These are phyloP conservation scores for Grammothele lineata DNA, from an alignment of 768 basidiomycete species.

Conservation along the genomic window DNA sequence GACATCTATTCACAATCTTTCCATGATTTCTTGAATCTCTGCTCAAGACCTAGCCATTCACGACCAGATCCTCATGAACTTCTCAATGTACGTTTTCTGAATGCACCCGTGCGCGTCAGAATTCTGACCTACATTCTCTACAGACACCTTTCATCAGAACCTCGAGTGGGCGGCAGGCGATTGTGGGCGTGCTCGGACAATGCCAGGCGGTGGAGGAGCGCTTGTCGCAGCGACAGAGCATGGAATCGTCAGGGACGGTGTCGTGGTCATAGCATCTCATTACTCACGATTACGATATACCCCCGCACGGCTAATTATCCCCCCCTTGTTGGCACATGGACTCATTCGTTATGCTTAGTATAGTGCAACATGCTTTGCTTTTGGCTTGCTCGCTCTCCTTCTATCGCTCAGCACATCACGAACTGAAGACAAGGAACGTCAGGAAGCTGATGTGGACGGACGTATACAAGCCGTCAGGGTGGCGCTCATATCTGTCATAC, in stretches of 20 bases:
- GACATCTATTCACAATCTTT: slow-evolving; percentile 62
- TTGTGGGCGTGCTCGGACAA: slow-evolving; percentile 60
- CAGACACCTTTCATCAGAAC: slow-evolving; percentile 65
- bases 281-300: slow-evolving; percentile 13
- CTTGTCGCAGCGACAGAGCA: slow-evolving; percentile 21
- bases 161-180: slow-evolving; percentile 64
- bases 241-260: slow-evolving; percentile 24
- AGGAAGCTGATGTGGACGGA: too few relatives aligned
- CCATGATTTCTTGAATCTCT: slow-evolving; percentile 66
- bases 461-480: too few relatives aligned
- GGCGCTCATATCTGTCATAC: too few relatives aligned
- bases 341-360: slow-evolving; percentile 14
- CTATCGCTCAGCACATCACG: too few relatives aligned
- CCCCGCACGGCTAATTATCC: slow-evolving; percentile 21
- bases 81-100: slow-evolving; percentile 44
- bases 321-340: slow-evolving; percentile 7
- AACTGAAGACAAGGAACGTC: too few relatives aligned
- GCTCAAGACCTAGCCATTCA: slow-evolving; percentile 53
- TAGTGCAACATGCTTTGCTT: slow-evolving; percentile 16
- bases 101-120: too few relatives aligned
- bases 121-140: neutral
- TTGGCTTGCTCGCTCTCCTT: too few relatives aligned
- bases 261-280: slow-evolving; percentile 23
- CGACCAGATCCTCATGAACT: slow-evolving; percentile 58
- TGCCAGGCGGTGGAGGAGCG: slow-evolving; percentile 63